Evolutionary conservation across 1,284 basidiomycete genomes (phyloP), one percentile per base, ranked within the genome.

Genomic region (Xerocomus amazonicus): DNA sequence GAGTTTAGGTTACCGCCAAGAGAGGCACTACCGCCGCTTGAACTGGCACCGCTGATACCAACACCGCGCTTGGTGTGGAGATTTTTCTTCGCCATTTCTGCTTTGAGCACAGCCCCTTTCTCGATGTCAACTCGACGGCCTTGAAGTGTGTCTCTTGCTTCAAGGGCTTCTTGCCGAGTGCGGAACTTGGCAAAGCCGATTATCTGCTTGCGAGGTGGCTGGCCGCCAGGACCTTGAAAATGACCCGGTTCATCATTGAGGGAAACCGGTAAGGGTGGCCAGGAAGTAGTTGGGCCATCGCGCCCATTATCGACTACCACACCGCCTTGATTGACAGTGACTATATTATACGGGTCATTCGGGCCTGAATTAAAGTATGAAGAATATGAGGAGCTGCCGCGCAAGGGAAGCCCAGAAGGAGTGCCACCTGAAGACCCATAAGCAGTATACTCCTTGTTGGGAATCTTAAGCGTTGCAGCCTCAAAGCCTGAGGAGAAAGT

Each of bases 11-110:
- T 61, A 43, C 42, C 54, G 23, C 64, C 66, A 43, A 65, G 56
- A 48, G 57, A 62, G 6, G 59, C 33, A 26, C 52, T 54, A 10
- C 67, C 60, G 23, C 59, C 51, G 13, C 50, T 50, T 29, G 64
- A 59, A 29, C 56, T 56, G 26, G 50, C 60, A 35, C 56, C 61
- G 27, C 61, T 61, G 26, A 66, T 66, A n/a, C 88, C 87, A 23
- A 89, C 84, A 0, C 89, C 90, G 36, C 92, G 77, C 72, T 94
- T 95, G 19, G 93, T 97, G 67, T 99, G 96, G 40, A 99, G 70
- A 65, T 99, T 98, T 81, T 99, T 99, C 83, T 99, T 99, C 34
- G 96, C 96, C 92, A 99, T 97, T 73, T 99, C 97, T 14, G 96
- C 96, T 70, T 98, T 99, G 45, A 99, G 71, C 1, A 96, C 88